Evolutionary conservation across 2,329 filamentous ascomycete species (phyloP).

Genomic region (Coniochaeta prunicola): DNA sequence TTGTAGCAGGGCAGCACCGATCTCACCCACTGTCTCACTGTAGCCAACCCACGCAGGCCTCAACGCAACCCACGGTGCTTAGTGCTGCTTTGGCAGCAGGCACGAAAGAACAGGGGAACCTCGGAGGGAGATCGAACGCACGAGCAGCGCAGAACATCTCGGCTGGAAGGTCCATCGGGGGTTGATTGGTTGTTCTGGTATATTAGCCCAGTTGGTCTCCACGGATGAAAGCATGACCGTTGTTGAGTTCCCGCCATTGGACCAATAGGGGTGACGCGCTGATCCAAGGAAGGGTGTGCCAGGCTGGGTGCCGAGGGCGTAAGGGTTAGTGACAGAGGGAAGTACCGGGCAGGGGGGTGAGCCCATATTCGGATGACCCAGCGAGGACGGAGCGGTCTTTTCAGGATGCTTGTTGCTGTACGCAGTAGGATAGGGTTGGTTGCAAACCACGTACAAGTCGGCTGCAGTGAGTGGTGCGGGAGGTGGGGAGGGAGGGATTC

Average conservation of each 20-base stretch:
- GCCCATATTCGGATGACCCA: slow-evolving; percentile 11
- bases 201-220: slow-evolving; percentile 34
- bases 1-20: slow-evolving; percentile 1
- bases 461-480: slow-evolving; percentile 12
- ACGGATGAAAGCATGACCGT: slow-evolving; percentile 47
- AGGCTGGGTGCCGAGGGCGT: slow-evolving; percentile 8
- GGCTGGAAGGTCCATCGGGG: slow-evolving; percentile 28
- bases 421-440: slow-evolving; percentile 7
- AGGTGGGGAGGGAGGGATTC: slow-evolving; percentile 12
- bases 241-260: slow-evolving; percentile 29
- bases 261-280: slow-evolving; percentile 28
- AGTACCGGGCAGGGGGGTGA: slow-evolving; percentile 6
- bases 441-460: slow-evolving; percentile 1
- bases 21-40: slow-evolving; percentile 1
- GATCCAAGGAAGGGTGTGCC: slow-evolving; percentile 7
- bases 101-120: slow-evolving; percentile 1
- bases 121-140: slow-evolving; percentile 11
- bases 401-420: neutral
- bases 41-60: slow-evolving; percentile 1
- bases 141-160: slow-evolving; percentile 27
- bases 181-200: slow-evolving; percentile 36
- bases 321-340: neutral
- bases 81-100: neutral
- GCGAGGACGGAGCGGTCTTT: slow-evolving; percentile 5
- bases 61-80: neutral